phyloP scores from a whole-genome alignment of 2,329 filamentous ascomycete genomes.

The Tympanopsis confertula region DNA sequence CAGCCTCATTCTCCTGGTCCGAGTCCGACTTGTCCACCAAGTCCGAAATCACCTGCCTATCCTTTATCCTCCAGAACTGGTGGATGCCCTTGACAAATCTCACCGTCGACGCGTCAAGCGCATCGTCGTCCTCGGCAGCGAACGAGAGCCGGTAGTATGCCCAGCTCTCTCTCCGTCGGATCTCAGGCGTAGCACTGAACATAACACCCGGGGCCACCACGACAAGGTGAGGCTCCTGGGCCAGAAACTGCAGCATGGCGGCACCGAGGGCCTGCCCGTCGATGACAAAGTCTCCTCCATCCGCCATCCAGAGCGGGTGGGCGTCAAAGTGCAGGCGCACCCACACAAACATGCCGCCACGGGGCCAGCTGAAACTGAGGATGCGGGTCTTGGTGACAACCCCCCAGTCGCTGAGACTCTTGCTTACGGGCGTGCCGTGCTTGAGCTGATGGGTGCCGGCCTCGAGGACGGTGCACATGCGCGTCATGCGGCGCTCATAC shows the following conservation, averaged over 20 bases:
- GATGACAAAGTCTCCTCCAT: conserved; percentile 26
- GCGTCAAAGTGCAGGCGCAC: conserved; percentile 57
- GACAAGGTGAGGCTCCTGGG: conserved; percentile 56
- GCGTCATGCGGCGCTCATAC: conserved; percentile 75
- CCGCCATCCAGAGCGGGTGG: conserved; percentile 53
- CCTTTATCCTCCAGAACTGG: conserved; percentile 68
- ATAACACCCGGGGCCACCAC: conserved; percentile 61
- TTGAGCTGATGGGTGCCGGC: conserved; percentile 54
- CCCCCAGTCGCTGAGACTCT: conserved; percentile 50
- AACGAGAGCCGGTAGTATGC: conserved; percentile 72
- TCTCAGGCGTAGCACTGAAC: conserved; percentile 57
- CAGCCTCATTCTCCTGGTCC: conserved; percentile 7
- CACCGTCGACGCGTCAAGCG: conserved; percentile 48
- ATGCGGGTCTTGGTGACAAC: conserved; percentile 65
- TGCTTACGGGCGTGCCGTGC: conserved; percentile 35
- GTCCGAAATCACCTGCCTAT: conserved; percentile 52
- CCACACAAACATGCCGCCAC: conserved; percentile 91
- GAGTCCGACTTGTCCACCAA: conserved; percentile 28
- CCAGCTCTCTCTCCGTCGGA: conserved; percentile 49
- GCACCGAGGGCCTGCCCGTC: conserved; percentile 42
- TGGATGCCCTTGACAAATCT: conserved; percentile 58
- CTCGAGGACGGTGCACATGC: conserved; percentile 67
- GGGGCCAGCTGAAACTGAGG: conserved; percentile 68
- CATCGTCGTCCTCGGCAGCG: conserved; percentile 66
- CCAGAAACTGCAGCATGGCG: conserved; percentile 63